Evolutionary conservation across 495 filamentous ascomycete genomes (phyloP), one percentile per base, ranked within the genome.

Genomic region (Penicillium arizonense): DNA sequence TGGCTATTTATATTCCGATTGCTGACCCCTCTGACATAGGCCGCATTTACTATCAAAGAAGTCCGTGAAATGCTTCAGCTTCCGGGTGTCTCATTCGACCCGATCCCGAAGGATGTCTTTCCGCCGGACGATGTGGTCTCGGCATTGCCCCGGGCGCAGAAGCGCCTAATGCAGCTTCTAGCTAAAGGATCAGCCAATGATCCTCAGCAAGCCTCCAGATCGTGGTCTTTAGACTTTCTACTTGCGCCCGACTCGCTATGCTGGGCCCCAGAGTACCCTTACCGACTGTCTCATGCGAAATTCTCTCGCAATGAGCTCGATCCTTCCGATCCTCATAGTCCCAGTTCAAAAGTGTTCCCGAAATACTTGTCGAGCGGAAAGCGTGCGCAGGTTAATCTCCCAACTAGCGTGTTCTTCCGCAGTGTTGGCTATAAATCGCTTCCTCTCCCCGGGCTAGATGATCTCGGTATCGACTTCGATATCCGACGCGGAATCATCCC

Each of bases 41-140:
- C 89, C 11, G 79, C 94, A 0, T 97, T 96, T 64, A 96, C 95
- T 0, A 93, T 95, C 55, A 97, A 96, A 67, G 94, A 98, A 67
- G 68, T 89, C 2, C 84, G 94, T 4, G 94, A 97, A 63, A 74
- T 97, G 1, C 81, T 96, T 58, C 85, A 88, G 33, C 77, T 97
- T n/a, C 82, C 82, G 2, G 68, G 66, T 1, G 87, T 96, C 3
- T 76, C 77, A 16, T 94, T 96, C 57, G 82, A 86, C 36, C 81
- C 86, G 7, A 75, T 93, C 24, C 80, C 87, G 45, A 61, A 70
- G 21, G 72, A 80, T 4, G 71, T 95, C 0, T 71, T 91, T 24
- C 86, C 90, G 11, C 73, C 77, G 5, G 67, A 75, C 5, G 48
- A 61, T 5, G 79, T 85, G 42, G 70, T 84, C 16, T 72, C 80